phyloP scores from a whole-genome alignment of 768 basidiomycete genomes.

The Amanita pseudoporphyria region DNA sequence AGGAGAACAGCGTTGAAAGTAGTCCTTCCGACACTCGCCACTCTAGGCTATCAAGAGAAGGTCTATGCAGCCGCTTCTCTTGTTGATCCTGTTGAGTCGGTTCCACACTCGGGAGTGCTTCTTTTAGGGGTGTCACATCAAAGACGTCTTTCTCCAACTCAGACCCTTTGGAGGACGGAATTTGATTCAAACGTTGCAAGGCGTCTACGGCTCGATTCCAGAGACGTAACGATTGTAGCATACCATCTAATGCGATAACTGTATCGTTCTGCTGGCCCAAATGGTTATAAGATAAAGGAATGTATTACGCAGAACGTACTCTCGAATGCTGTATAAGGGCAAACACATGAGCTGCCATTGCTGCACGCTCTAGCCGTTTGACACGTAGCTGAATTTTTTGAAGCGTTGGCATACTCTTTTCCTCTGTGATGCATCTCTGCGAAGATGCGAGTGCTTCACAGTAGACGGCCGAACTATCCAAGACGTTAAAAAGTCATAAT shows the following conservation, averaged over 20 bases:
- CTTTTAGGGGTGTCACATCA: slow-evolving; percentile 34
- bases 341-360: slow-evolving; percentile 61
- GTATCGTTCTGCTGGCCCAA: slow-evolving; percentile 44
- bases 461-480: slow-evolving; percentile 39
- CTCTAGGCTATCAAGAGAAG: slow-evolving; percentile 29
- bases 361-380: slow-evolving; percentile 54
- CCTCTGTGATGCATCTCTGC: slow-evolving; percentile 27
- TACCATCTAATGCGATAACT: slow-evolving; percentile 40
- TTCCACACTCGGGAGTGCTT: slow-evolving; percentile 26
- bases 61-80: slow-evolving; percentile 17
- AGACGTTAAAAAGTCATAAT: neutral
- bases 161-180: slow-evolving; percentile 13
- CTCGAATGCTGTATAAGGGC: slow-evolving; percentile 58
- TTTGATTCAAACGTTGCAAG: slow-evolving; percentile 44
- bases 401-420: slow-evolving; percentile 39
- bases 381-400: slow-evolving; percentile 54
- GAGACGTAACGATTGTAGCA: slow-evolving; percentile 64
- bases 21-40: slow-evolving; percentile 75
- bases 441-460: slow-evolving; percentile 48
- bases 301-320: slow-evolving; percentile 27
- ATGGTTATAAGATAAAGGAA: neutral
- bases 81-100: slow-evolving; percentile 10
- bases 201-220: slow-evolving; percentile 76
- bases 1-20: slow-evolving; percentile 51
- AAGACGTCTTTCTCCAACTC: slow-evolving; percentile 49